Evolutionary conservation across 2,329 filamentous ascomycete species (phyloP), one percentile per base, ranked within the genome.

Genomic region (Stagonosporopsis tanaceti): DNA sequence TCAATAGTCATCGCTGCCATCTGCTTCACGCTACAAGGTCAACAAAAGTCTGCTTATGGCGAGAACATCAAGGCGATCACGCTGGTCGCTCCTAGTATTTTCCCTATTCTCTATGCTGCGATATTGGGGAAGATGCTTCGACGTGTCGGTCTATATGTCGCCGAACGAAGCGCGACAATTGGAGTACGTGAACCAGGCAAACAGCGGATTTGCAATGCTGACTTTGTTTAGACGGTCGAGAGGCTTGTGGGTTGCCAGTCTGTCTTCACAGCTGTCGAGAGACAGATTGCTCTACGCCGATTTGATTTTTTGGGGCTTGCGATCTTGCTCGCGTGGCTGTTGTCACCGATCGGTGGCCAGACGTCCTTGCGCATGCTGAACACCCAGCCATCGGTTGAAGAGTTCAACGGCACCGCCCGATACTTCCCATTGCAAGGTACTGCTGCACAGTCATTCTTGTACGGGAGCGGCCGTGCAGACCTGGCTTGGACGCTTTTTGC

Each of bases 231-330:
- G 61, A 54, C 41, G 2, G 12, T 63, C 3, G 61, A 63, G 28
- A 45, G 56, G 6, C 46, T 63, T 11, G 46, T 61, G 20, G 61
- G 61, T 6, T 59, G 54, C 27, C 57, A 60, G 24, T 63, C 61
- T 11, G 30, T 63, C 2, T 63, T 57, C 32, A 50, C 54, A 11
- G 53, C 52, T 6, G 17, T 63, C 14, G 61, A 63, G 38, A 40
- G 52, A 39, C 50, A 57, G 12, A 22, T 61, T n/a, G 55, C 47
- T 5, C 41, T 63, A 2, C 51, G 50, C 1, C 44, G 45, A 15
- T 9, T 61, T 3, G 59, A 60, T 15, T 8, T 52, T 1, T 40
- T 63, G 6, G 58, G 61, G 14, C 8, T 52, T 9, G 15, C 37
- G 1, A 22, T 50, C 3, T 14, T 41, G 8, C 7, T 50, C 3